phyloP scores from a whole-genome alignment of 768 basidiomycete species.

The Xerocomus brunneocitrinus region DNA sequence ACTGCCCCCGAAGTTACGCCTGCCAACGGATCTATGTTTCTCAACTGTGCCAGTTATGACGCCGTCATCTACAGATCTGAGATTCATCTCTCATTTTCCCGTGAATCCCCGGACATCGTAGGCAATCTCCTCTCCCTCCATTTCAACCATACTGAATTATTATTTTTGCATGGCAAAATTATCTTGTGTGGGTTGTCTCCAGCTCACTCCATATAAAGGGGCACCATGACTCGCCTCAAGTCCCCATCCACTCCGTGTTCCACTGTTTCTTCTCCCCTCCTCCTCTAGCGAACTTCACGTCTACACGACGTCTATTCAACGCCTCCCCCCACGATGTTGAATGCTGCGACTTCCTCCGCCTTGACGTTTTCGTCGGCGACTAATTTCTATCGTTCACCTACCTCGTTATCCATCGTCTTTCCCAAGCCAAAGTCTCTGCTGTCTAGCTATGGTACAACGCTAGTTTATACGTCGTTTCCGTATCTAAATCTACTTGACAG shows the following conservation, averaged over 20 bases:
- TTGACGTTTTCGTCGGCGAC: slow-evolving; percentile 28
- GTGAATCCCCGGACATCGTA: slow-evolving; percentile 32
- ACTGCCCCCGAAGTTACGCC: slow-evolving; percentile 14
- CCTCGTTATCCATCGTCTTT: slow-evolving; percentile 27
- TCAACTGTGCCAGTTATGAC: slow-evolving; percentile 24
- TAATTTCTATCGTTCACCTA: slow-evolving; percentile 32
- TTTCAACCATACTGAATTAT: slow-evolving; percentile 28
- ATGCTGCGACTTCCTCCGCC: slow-evolving; percentile 28
- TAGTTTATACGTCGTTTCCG: neutral
- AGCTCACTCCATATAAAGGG: slow-evolving; percentile 31
- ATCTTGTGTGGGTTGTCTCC: slow-evolving; percentile 21
- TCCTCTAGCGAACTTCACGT: neutral
- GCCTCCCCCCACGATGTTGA: slow-evolving; percentile 22
- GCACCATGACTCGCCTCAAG: slow-evolving; percentile 5
- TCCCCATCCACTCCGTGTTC: slow-evolving; percentile 9
- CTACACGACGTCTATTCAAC: neutral
- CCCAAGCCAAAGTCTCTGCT: slow-evolving; percentile 29
- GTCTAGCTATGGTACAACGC: slow-evolving; percentile 23
- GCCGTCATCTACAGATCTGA: slow-evolving; percentile 31
- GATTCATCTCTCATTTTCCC: slow-evolving; percentile 28
- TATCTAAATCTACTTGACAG: slow-evolving; percentile 29
- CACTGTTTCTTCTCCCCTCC: neutral
- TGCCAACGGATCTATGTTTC: slow-evolving; percentile 30
- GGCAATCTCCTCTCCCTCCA: slow-evolving; percentile 32
- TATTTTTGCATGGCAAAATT: slow-evolving; percentile 20